These are phyloP conservation scores for Scutellaria baicalensis DNA, from an alignment of 257 asterid genomes.

Conservation along the genomic window DNA sequence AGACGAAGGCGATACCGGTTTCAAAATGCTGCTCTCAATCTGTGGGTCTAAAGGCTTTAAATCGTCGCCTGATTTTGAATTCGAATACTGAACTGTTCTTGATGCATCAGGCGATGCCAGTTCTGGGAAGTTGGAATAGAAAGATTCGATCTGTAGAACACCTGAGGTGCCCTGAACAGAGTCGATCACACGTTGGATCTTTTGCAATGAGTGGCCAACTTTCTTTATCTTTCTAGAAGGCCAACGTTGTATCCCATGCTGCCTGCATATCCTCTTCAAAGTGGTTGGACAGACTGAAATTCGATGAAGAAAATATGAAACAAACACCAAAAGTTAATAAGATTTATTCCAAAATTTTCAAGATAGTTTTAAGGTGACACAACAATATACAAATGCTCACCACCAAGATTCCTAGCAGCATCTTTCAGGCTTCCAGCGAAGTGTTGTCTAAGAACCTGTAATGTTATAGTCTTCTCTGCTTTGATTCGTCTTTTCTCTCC, in stretches of 20 bases:
- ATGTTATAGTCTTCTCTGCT: constrained; percentile 65
- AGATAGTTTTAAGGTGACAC: not conserved
- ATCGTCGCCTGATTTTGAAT: constrained; percentile 18
- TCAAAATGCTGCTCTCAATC: constrained; percentile 19
- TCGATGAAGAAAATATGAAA: not conserved
- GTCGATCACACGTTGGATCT: constrained; percentile 86
- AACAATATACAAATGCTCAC: constrained; percentile 35
- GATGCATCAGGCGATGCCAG: constrained; percentile 59
- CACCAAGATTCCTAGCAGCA: constrained; percentile 90
- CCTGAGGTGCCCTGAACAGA: constrained; percentile 91
- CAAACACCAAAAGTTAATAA: not conserved
- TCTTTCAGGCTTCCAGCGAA: constrained; percentile 94
- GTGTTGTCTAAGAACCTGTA: constrained; percentile 80
- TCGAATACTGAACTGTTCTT: constrained; percentile 34
- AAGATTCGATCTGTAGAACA: constrained; percentile 56
- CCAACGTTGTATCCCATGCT: constrained; percentile 91
- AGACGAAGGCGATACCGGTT: constrained; percentile 52
- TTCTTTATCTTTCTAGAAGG: constrained; percentile 94
- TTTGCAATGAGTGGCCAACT: constrained; percentile 81
- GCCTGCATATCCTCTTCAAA: constrained; percentile 96
- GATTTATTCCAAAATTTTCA: not conserved
- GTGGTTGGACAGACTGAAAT: constrained; percentile 92
- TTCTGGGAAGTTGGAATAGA: constrained; percentile 71
- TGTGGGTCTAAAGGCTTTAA: constrained; percentile 21
- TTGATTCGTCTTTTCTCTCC: constrained; percentile 61